These are phyloP conservation scores for Trichoderma sp. DNA, from an alignment of 2,329 filamentous ascomycete species.

Conservation along the genomic window DNA sequence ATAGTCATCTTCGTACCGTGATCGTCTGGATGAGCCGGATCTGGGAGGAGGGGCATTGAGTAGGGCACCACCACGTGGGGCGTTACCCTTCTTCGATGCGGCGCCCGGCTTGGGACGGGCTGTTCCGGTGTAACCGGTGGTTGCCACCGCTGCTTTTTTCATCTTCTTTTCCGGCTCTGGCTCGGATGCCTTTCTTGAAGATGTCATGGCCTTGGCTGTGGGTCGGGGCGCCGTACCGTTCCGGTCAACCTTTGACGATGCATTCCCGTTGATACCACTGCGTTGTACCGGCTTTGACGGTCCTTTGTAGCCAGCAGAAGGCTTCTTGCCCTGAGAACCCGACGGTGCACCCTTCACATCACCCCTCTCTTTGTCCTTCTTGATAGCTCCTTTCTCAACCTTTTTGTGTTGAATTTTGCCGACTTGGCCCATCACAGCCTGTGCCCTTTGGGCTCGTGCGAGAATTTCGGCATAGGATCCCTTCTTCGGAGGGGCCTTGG, in stretches of 20 bases:
- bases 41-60: conserved; percentile 34
- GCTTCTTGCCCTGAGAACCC: conserved; percentile 29
- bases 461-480: conserved; percentile 73
- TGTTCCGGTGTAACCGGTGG: conserved; percentile 63
- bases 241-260: conserved; percentile 7
- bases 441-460: conserved; percentile 65
- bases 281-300: conserved; percentile 31
- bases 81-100: conserved; percentile 32
- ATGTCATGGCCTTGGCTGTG: neutral
- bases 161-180: conserved; percentile 52
- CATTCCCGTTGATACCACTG: conserved; percentile 25
- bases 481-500: conserved; percentile 59
- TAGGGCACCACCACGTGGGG: conserved; percentile 41
- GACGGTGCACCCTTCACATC: conserved; percentile 35
- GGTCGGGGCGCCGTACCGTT: conserved; percentile 7
- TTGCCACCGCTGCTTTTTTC: conserved; percentile 60
- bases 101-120: conserved; percentile 53
- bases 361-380: conserved; percentile 42
- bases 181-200: conserved; percentile 25
- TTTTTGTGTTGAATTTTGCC: conserved; percentile 74
- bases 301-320: conserved; percentile 30
- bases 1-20: conserved; percentile 56
- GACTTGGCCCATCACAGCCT: conserved; percentile 57
- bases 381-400: conserved; percentile 59
- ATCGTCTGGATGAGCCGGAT: conserved; percentile 30